These are phyloP conservation scores for Tetrapisispora taiwanensis DNA, from an alignment of 805 yeast species.

Conservation along the genomic window DNA sequence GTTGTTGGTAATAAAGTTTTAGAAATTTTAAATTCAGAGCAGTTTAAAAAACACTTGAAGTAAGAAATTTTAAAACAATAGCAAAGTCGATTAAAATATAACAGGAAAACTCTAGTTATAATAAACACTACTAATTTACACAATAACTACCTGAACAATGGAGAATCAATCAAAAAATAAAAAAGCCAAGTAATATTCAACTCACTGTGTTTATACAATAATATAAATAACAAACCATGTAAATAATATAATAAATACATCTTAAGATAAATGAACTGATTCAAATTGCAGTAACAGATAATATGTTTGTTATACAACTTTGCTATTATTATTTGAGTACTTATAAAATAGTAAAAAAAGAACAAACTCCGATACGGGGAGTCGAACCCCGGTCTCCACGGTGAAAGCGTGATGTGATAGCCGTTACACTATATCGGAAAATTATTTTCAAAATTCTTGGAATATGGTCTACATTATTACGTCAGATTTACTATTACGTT, in stretches of 20 bases:
- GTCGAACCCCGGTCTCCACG: slow-evolving; percentile 7
- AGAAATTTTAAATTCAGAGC: slow-evolving; percentile 60
- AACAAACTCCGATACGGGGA: slow-evolving; percentile 5
- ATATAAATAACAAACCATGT: neutral
- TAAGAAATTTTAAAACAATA: too few relatives aligned
- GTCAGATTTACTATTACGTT: too few relatives aligned
- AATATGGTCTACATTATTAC: neutral
- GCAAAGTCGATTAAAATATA: too few relatives aligned
- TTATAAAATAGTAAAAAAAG: too few relatives aligned
- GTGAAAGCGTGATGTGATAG: slow-evolving; percentile 7
- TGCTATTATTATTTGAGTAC: too few relatives aligned
- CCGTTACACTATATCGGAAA: slow-evolving; percentile 7
- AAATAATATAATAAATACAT: neutral
- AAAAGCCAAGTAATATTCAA: neutral
- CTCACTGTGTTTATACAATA: neutral
- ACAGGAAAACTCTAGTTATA: too few relatives aligned
- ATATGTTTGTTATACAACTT: too few relatives aligned
- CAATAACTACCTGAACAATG: too few relatives aligned
- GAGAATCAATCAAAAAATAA: too few relatives aligned
- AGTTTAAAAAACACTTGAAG: slow-evolving; percentile 45
- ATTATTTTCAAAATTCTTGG: neutral
- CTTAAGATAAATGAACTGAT: too few relatives aligned
- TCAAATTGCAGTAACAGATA: too few relatives aligned
- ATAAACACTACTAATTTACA: too few relatives aligned
- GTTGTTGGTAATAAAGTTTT: slow-evolving; percentile 43